These are phyloP conservation scores for Cyanidiococcus yangmingshanensis DNA, from an alignment of 23 red algal genomes.

Conservation along the genomic window DNA sequence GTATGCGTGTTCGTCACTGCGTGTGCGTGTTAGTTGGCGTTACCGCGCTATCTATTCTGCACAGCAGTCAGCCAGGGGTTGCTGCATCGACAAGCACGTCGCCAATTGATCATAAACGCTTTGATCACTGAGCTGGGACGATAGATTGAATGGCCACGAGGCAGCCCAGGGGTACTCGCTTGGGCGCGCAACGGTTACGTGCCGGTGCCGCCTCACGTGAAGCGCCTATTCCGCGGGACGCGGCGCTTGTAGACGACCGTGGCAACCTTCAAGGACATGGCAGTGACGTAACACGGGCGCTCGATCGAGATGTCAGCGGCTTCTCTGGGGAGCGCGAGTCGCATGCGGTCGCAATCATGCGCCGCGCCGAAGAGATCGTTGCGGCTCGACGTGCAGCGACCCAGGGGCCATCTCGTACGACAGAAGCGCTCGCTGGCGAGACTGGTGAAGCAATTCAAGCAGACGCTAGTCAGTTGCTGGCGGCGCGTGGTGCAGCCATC, in stretches of 20 bases:
- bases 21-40: no score
- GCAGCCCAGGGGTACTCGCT: neutral
- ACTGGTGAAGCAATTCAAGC: no score
- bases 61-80: no score
- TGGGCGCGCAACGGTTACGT: neutral
- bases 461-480: neutral
- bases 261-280: neutral
- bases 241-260: neutral
- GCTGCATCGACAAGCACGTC: no score
- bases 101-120: no score
- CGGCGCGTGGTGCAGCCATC: conserved; percentile 8
- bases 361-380: neutral
- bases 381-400: neutral
- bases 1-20: no score
- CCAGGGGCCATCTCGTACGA: neutral
- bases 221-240: neutral
- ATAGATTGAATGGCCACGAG: no score
- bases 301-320: neutral
- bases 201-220: neutral
- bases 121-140: no score
- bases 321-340: neutral
- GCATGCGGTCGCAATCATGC: neutral
- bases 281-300: neutral
- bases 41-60: no score
- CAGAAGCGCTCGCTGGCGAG: neutral